Evolutionary conservation across 2,329 filamentous ascomycete species (phyloP).

Genomic region (Phialophora chinensis): DNA sequence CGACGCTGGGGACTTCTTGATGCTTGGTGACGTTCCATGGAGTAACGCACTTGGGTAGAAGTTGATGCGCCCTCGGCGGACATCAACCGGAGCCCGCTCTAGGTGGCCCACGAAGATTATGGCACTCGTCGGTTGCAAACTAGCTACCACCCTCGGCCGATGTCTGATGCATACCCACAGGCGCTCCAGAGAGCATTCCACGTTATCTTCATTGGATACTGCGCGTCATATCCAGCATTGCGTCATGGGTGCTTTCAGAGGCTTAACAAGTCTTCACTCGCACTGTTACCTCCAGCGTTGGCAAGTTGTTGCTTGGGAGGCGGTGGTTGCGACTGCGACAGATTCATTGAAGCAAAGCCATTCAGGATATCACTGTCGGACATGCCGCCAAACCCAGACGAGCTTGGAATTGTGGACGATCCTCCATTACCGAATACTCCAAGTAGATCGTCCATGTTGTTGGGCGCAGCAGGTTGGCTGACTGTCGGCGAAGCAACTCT

Average conservation of each 20-base stretch:
- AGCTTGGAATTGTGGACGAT: slow-evolving; percentile 41
- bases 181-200: background rate
- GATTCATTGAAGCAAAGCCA: slow-evolving; percentile 80
- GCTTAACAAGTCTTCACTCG: slow-evolving; percentile 67
- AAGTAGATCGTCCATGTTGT: slow-evolving; percentile 81
- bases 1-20: background rate
- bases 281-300: slow-evolving; percentile 57
- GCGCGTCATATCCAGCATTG: background rate
- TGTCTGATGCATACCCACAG: background rate
- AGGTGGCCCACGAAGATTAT: background rate
- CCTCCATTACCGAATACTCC: slow-evolving; percentile 67
- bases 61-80: background rate
- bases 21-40: background rate
- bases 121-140: background rate
- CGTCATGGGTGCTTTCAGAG: slow-evolving; percentile 55
- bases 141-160: background rate
- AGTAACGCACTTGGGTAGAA: background rate
- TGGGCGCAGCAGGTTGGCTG: slow-evolving; percentile 43
- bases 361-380: slow-evolving; percentile 68
- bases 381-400: slow-evolving; percentile 44
- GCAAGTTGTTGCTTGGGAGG: slow-evolving; percentile 32
- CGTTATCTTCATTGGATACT: background rate
- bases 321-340: slow-evolving; percentile 69
- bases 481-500: slow-evolving; percentile 54
- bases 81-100: background rate